These are phyloP conservation scores for Telfairia occidentalis DNA, from an alignment of 331 rosid species.

Conservation along the genomic window DNA sequence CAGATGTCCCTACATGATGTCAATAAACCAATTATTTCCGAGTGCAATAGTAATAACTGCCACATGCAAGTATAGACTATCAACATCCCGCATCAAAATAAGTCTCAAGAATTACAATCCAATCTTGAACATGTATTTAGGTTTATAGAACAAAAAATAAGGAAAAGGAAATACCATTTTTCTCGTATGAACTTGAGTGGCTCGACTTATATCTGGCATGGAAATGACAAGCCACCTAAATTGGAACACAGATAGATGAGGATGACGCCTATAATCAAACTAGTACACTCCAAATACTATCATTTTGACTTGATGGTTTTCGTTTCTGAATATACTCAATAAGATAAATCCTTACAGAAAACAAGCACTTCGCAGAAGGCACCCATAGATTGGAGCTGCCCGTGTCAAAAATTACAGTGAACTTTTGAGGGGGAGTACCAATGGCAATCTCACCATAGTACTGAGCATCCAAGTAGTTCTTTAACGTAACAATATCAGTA, in stretches of 20 bases:
- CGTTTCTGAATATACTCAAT: not conserved
- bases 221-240: conserved; percentile 55
- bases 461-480: conserved; percentile 79
- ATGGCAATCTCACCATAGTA: conserved; percentile 60
- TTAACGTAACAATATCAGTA: conserved; percentile 33
- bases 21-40: conserved; percentile 53
- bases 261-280: not conserved
- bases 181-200: conserved; percentile 33
- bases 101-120: not conserved
- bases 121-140: not conserved
- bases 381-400: conserved; percentile 95
- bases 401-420: conserved; percentile 85
- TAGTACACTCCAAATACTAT: not conserved
- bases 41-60: not conserved
- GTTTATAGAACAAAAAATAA: not conserved
- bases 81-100: not conserved
- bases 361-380: conserved; percentile 55
- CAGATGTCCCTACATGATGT: conserved; percentile 41
- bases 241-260: not conserved
- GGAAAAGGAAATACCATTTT: conserved; percentile 29
- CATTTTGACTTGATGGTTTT: not conserved
- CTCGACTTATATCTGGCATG: conserved; percentile 58
- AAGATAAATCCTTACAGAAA: conserved; percentile 31
- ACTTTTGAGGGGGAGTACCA: conserved; percentile 62
- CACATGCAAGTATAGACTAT: not conserved